phyloP scores from a whole-genome alignment of 495 filamentous ascomycete species.

The Penicillium cosmopolitanum region DNA sequence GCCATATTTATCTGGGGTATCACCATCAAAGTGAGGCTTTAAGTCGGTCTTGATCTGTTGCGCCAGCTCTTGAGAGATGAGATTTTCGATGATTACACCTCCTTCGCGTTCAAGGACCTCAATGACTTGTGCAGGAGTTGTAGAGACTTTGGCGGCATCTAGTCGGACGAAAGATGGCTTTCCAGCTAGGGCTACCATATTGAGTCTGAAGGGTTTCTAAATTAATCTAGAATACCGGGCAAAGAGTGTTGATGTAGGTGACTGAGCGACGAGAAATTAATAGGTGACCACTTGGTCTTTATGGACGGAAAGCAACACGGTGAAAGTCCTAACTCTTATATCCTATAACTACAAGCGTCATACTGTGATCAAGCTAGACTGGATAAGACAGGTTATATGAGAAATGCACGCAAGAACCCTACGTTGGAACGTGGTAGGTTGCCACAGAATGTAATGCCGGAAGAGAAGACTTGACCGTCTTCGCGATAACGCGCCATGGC shows the following conservation, averaged over 20 bases:
- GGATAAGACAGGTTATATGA: slow-evolving; percentile 14
- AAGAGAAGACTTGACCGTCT: neutral
- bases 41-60: slow-evolving; percentile 30
- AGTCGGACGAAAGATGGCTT: slow-evolving; percentile 13
- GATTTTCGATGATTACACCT: slow-evolving; percentile 30
- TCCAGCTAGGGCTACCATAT: neutral
- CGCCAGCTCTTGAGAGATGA: slow-evolving; percentile 23
- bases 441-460: neutral
- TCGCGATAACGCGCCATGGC: neutral
- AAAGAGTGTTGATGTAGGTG: neutral
- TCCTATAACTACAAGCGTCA: too few species aligned
- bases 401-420: neutral
- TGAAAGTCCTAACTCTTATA: neutral
- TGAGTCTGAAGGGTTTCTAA: neutral
- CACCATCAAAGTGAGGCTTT: slow-evolving; percentile 29
- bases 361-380: slow-evolving; percentile 2
- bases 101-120: slow-evolving; percentile 18
- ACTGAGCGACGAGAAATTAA: neutral
- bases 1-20: slow-evolving; percentile 27
- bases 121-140: slow-evolving; percentile 15
- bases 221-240: neutral
- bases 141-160: slow-evolving; percentile 12
- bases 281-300: neutral
- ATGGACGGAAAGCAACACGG: neutral
- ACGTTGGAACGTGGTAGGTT: neutral